Evolutionary conservation across 441 rosid species (phyloP).

Genomic region (Pelargonium citronellum): DNA sequence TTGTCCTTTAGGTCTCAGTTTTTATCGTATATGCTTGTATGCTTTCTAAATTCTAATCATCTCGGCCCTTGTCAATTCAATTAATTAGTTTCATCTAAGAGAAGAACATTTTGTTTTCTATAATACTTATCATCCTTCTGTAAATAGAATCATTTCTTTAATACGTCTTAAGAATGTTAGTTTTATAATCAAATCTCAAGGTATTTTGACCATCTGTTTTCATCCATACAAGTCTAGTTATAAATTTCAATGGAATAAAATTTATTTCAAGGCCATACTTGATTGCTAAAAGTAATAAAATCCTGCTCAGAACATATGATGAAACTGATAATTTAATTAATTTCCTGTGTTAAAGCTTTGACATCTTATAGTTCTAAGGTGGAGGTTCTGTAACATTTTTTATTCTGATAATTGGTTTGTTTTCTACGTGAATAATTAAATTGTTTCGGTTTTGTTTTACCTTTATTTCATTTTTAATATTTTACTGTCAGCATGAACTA

Average conservation of each 20-base stretch:
- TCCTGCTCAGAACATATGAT: background rate
- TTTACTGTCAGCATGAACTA: constrained; percentile 7
- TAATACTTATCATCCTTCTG: background rate
- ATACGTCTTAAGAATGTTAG: background rate
- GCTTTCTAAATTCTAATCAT: constrained; percentile 15
- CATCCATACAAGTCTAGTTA: background rate
- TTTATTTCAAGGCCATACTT: background rate
- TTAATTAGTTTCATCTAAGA: background rate
- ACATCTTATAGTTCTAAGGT: background rate
- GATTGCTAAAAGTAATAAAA: constrained; percentile 1
- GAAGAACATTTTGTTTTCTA: background rate
- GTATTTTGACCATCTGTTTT: background rate
- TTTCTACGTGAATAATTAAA: background rate
- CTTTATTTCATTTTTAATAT: constrained; percentile 10
- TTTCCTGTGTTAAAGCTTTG: background rate
- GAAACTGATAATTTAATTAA: background rate
- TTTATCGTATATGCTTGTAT: constrained; percentile 4
- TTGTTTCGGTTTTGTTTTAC: background rate
- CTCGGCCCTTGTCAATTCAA: constrained; percentile 10
- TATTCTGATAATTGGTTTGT: background rate
- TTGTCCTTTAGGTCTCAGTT: constrained; percentile 28
- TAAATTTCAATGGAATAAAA: background rate
- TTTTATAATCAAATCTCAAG: background rate
- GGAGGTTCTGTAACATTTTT: background rate
- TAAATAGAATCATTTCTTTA: background rate